These are phyloP conservation scores for Claviceps sp. DNA, from an alignment of 2,329 filamentous ascomycete species.

Conservation along the genomic window DNA sequence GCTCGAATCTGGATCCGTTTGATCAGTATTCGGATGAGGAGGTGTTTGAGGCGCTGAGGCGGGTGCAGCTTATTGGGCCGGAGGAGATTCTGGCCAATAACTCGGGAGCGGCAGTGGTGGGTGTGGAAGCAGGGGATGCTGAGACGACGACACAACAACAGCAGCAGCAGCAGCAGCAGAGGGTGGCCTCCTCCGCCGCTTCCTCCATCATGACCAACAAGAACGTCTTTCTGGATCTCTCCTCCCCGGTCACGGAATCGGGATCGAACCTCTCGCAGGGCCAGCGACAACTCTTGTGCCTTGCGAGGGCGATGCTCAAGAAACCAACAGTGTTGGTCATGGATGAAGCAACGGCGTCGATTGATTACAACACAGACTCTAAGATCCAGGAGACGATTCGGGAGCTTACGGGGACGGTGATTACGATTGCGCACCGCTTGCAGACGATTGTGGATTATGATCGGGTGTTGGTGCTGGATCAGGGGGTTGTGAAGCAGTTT, in stretches of 20 bases:
- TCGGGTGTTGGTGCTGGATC: slow-evolving; percentile 88
- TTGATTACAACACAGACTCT: slow-evolving; percentile 88
- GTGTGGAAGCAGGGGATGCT: too few species aligned
- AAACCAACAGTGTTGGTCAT: slow-evolving; percentile 89
- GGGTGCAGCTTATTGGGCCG: slow-evolving; percentile 72
- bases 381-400: slow-evolving; percentile 96
- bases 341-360: slow-evolving; percentile 96
- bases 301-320: slow-evolving; percentile 86
- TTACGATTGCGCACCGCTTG: slow-evolving; percentile 90
- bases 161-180: background rate
- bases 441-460: slow-evolving; percentile 98
- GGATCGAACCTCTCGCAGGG: slow-evolving; percentile 92
- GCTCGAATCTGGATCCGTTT: slow-evolving; percentile 90
- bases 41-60: slow-evolving; percentile 72
- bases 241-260: slow-evolving; percentile 73
- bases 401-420: slow-evolving; percentile 84
- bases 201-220: slow-evolving; percentile 57
- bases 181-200: slow-evolving; percentile 10
- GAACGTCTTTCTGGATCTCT: slow-evolving; percentile 83
- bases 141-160: too few species aligned
- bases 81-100: slow-evolving; percentile 27
- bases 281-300: slow-evolving; percentile 85
- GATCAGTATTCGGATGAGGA: slow-evolving; percentile 77
- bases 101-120: slow-evolving; percentile 9
- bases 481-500: slow-evolving; percentile 76